These are phyloP conservation scores for Erysimum cheiri DNA, from an alignment of 441 rosid species.

Conservation along the genomic window DNA sequence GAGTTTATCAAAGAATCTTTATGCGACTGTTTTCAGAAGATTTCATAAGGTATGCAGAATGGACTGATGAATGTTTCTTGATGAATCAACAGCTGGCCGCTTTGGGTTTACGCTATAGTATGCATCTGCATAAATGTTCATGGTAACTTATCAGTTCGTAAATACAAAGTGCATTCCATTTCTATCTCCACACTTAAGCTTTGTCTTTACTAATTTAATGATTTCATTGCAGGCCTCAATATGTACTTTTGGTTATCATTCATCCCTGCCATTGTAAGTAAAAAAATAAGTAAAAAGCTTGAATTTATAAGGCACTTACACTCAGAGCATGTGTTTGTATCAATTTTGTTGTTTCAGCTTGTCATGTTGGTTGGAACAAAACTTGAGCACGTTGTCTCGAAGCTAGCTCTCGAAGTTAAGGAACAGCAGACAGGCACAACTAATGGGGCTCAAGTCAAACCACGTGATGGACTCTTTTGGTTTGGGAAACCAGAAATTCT, in stretches of 20 bases:
- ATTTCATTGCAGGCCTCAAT: constrained; percentile 69
- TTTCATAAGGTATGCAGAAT: neutral
- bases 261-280: constrained; percentile 91
- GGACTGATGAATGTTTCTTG: constrained; percentile 29
- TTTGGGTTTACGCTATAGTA: constrained; percentile 88
- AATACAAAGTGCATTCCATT: constrained; percentile 11
- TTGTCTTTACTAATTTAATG: constrained; percentile 4
- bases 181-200: constrained; percentile 6
- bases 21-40: constrained; percentile 10
- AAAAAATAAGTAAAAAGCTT: constrained; percentile 6
- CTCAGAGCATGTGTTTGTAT: constrained; percentile 18
- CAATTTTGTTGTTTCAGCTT: constrained; percentile 56
- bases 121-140: constrained; percentile 94
- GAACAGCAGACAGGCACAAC: constrained; percentile 75
- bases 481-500: constrained; percentile 89
- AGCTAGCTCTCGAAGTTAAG: constrained; percentile 81
- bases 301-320: constrained; percentile 7
- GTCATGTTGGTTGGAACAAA: constrained; percentile 93
- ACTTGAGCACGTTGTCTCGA: constrained; percentile 92
- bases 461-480: constrained; percentile 93
- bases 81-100: constrained; percentile 77
- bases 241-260: constrained; percentile 95
- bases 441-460: constrained; percentile 77
- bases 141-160: constrained; percentile 52
- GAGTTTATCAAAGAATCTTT: neutral